A percentile compares a stretch with the other conserved stretches of the same genome.
These are phyloP conservation scores for Amanita thiersii DNA, from an alignment of 768 basidiomycete species.

Conservation along the genomic window DNA sequence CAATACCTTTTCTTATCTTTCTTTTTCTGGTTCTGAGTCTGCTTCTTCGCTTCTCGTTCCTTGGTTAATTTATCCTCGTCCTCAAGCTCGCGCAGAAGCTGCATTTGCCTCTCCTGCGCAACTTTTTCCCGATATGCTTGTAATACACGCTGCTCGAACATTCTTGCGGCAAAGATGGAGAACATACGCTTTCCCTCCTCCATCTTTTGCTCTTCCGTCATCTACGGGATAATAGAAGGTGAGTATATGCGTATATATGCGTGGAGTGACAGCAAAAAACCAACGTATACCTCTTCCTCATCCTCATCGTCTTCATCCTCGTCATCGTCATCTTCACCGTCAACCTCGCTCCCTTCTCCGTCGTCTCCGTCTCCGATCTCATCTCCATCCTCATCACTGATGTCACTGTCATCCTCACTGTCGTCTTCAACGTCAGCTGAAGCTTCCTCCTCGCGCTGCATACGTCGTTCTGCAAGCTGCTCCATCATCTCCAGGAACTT, in stretches of 20 bases:
- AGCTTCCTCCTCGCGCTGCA: conserved; percentile 77
- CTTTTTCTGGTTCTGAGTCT: conserved; percentile 97
- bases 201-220: conserved; percentile 98
- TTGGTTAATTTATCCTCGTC: conserved; percentile 85
- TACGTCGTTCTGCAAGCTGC: conserved; percentile 88
- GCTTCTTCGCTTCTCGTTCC: conserved; percentile 89
- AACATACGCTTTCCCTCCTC: conserved; percentile 99
- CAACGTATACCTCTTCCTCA: conserved; percentile 41
- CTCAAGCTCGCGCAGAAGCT: conserved; percentile 89
- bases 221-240: conserved; percentile 33
- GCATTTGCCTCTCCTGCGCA: conserved; percentile 90
- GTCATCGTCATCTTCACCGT: conserved; percentile 60
- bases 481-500: conserved; percentile 99
- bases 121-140: conserved; percentile 96
- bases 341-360: conserved; percentile 50
- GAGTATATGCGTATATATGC: conserved; percentile 8
- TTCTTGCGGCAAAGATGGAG: conserved; percentile 97
- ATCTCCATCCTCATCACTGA: conserved; percentile 50
- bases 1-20: conserved; percentile 85
- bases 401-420: conserved; percentile 38
- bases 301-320: conserved; percentile 55
- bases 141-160: conserved; percentile 98
- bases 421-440: conserved; percentile 38
- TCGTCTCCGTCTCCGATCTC: conserved; percentile 58
- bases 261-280: conserved; percentile 12